Percentiles rank a stretch among this genome's conserved stretches.
These are phyloP conservation scores for Pachysolen tannophilus DNA, from an alignment of 805 yeast genomes.

Conservation along the genomic window DNA sequence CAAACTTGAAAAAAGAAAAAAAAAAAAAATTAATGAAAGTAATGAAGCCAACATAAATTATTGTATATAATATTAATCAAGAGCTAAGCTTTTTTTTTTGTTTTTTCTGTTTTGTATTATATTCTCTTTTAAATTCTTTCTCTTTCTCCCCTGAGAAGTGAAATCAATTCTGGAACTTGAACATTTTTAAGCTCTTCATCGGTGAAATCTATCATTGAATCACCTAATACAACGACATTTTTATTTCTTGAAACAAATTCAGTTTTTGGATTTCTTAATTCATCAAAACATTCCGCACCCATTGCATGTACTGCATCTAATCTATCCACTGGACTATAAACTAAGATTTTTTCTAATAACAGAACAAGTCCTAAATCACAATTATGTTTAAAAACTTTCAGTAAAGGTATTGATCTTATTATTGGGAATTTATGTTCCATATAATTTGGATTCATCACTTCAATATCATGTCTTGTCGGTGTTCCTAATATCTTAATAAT, in stretches of 20 bases:
- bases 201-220: no score
- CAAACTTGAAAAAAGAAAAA: no score
- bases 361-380: conserved; percentile 45
- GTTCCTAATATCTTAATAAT: conserved; percentile 94
- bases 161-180: no score
- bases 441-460: conserved; percentile 93
- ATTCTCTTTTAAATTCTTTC: no score
- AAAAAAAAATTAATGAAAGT: no score
- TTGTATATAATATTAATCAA: no score
- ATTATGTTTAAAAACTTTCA: conserved; percentile 51
- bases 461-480: conserved; percentile 85
- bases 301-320: conserved; percentile 49
- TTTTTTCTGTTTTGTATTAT: no score
- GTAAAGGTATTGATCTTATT: conserved; percentile 69
- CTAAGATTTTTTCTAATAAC: conserved; percentile 47
- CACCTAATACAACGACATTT: no score
- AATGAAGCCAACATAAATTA: no score
- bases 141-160: no score
- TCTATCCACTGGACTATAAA: conserved; percentile 64
- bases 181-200: no score
- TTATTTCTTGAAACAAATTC: conserved; percentile 27
- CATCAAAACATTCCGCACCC: conserved; percentile 47
- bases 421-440: conserved; percentile 94
- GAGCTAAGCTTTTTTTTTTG: no score
- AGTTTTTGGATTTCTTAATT: conserved; percentile 28